These are phyloP conservation scores for Syzygium malaccense DNA, from an alignment of 441 rosid genomes.

Conservation along the genomic window DNA sequence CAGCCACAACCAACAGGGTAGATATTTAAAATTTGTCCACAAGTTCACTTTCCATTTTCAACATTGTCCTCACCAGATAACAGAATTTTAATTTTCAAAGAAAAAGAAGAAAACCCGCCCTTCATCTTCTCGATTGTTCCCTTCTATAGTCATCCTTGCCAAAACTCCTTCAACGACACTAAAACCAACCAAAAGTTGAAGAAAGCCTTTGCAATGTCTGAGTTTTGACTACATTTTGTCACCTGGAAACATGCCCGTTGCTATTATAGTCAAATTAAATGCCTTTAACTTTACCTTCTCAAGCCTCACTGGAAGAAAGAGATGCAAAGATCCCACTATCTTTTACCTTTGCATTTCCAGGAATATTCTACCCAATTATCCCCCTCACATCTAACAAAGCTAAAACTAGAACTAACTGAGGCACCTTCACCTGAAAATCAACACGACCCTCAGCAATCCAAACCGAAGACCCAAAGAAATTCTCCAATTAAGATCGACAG, in stretches of 20 bases:
- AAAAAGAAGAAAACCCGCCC: not conserved
- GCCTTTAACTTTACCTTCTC: not conserved
- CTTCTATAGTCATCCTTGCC: not conserved
- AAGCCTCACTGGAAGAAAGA: not conserved
- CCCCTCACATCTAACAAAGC: not conserved
- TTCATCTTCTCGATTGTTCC: not conserved
- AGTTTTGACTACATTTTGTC: not conserved
- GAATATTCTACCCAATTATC: not conserved
- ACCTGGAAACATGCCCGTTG: not conserved
- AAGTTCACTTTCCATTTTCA: not conserved
- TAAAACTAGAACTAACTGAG: not conserved
- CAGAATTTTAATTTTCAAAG: not conserved
- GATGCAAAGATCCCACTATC: not conserved
- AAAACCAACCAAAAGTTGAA: not conserved
- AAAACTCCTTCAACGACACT: not conserved
- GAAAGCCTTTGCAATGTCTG: not conserved
- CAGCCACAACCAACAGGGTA: not conserved
- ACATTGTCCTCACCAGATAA: not conserved
- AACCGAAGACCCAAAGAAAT: not conserved
- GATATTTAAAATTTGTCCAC: not conserved
- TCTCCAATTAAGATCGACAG: not conserved
- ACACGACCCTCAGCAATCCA: not conserved
- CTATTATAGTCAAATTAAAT: not conserved
- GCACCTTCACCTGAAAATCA: not conserved
- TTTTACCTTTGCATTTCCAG: not conserved